Conservation (phyloP, 2,329 filamentous ascomycete genomes). For the Pseudocercospora eumusae region DNA sequence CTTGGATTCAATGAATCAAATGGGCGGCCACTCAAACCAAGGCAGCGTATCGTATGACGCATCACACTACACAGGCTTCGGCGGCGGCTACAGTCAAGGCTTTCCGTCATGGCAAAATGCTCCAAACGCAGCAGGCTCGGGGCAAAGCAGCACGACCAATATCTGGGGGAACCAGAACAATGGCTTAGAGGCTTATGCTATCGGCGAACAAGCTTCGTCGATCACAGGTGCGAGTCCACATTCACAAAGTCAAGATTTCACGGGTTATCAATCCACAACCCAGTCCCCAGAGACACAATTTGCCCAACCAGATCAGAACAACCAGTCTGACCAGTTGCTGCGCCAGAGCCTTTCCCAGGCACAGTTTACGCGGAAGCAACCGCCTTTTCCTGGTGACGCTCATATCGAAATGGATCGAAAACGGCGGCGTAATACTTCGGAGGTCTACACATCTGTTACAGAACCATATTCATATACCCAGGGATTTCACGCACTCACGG, state of each 20-base stretch:
- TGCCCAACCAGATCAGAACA: conserved; percentile 36
- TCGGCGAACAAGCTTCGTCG: conserved; percentile 58
- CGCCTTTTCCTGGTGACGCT: conserved; percentile 36
- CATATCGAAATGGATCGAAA: conserved; percentile 43
- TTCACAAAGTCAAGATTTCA: conserved; percentile 54
- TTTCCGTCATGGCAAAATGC: conserved; percentile 38
- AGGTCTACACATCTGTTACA: conserved; percentile 84
- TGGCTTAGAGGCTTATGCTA: conserved; percentile 57
- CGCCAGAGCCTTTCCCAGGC: conserved; percentile 40
- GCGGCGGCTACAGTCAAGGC: conserved; percentile 26
- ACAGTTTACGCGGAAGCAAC: conserved; percentile 34
- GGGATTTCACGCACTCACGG: conserved; percentile 85
- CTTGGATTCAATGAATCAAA: conserved; percentile 37
- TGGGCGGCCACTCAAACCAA: conserved; percentile 33
- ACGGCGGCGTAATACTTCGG: conserved; percentile 70
- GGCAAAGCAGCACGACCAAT: conserved; percentile 48
- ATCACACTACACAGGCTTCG: conserved; percentile 12
- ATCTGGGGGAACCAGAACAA: conserved; percentile 48
- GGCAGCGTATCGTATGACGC: conserved; percentile 36
- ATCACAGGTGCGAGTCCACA: conserved; percentile 61
- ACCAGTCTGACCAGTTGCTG: conserved; percentile 34
- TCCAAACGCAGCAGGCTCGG: conserved; percentile 43
- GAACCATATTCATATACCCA: conserved; percentile 89
- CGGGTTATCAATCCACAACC: conserved; percentile 40
- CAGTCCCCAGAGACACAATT: conserved; percentile 38